Evolutionary conservation across 2,329 filamentous ascomycete species (phyloP).

Genomic region (Chaetomiaceae sp.): DNA sequence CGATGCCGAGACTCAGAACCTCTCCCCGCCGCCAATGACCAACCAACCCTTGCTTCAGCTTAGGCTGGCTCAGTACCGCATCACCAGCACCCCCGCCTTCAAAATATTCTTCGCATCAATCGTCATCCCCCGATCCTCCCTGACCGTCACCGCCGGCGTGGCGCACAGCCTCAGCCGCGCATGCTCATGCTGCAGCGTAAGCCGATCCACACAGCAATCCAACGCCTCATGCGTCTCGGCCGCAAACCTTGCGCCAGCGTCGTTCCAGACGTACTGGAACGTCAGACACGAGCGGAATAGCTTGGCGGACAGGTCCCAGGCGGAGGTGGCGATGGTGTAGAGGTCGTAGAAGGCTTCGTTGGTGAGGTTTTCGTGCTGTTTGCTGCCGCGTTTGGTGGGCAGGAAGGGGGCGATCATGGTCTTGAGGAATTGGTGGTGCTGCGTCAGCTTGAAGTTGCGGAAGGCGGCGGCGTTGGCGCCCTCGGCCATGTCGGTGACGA

Average conservation of each 20-base stretch:
- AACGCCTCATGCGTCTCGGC: slow-evolving; percentile 44
- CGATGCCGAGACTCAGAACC: not conserved
- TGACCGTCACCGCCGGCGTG: slow-evolving; percentile 51
- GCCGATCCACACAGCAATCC: slow-evolving; percentile 39
- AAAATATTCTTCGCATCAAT: slow-evolving; percentile 43
- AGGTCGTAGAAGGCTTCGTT: slow-evolving; percentile 41
- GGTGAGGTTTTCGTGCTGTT: slow-evolving; percentile 30
- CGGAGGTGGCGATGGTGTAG: slow-evolving; percentile 37
- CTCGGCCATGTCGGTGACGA: slow-evolving; percentile 33
- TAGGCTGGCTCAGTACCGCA: not conserved
- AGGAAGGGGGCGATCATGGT: slow-evolving; percentile 42
- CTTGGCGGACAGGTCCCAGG: slow-evolving; percentile 44
- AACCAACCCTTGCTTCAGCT: not conserved
- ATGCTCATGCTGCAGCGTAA: slow-evolving; percentile 46
- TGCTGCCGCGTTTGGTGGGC: slow-evolving; percentile 32
- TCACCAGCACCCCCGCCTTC: slow-evolving; percentile 44
- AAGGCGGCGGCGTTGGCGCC: slow-evolving; percentile 28
- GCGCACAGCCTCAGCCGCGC: slow-evolving; percentile 51
- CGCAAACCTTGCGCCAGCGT: slow-evolving; percentile 46
- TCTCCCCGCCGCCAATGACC: no score
- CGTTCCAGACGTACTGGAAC: slow-evolving; percentile 41
- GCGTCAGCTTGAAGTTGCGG: slow-evolving; percentile 25
- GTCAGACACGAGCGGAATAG: slow-evolving; percentile 40
- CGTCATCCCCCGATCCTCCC: slow-evolving; percentile 46
- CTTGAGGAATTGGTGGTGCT: slow-evolving; percentile 27